Evolutionary conservation across 495 filamentous ascomycete species (phyloP).

Genomic region (Durotheca rogersii): DNA sequence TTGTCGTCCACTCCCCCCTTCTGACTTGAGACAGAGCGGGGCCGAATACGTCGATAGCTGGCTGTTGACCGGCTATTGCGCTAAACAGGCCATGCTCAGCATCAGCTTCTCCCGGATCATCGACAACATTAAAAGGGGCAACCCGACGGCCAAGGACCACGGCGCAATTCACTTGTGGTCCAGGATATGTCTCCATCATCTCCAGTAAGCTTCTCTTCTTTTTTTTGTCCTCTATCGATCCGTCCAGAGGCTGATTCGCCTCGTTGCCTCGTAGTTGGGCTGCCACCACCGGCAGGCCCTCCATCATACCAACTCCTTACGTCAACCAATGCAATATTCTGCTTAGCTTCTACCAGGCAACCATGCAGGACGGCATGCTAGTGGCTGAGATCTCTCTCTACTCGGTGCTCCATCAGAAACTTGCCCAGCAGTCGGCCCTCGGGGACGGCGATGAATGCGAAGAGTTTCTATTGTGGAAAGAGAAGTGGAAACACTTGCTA

Average conservation of each 20-base stretch:
- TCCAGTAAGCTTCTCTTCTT: constrained; percentile 23
- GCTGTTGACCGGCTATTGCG: constrained; percentile 36
- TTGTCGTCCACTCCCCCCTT: background rate
- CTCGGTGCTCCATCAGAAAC: constrained; percentile 31
- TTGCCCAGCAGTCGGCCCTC: constrained; percentile 30
- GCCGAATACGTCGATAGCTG: constrained; percentile 38
- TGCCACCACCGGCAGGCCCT: constrained; percentile 34
- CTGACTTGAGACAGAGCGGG: constrained; percentile 28
- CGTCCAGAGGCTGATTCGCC: background rate
- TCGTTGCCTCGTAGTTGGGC: constrained; percentile 21
- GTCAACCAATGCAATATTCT: constrained; percentile 34
- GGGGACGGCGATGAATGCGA: constrained; percentile 34
- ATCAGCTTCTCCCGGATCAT: constrained; percentile 36
- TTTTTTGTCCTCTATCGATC: background rate
- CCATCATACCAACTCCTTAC: constrained; percentile 31
- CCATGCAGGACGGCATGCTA: constrained; percentile 37
- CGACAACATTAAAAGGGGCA: constrained; percentile 27
- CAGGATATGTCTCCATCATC: constrained; percentile 37
- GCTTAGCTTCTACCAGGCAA: constrained; percentile 36
- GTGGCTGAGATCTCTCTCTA: constrained; percentile 35
- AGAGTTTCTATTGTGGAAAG: constrained; percentile 35
- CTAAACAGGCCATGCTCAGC: constrained; percentile 36
- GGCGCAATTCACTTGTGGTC: constrained; percentile 34
- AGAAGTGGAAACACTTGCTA: constrained; percentile 34
- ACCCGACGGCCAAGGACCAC: constrained; percentile 24